Base-by-base conservation (phyloP, 176 grass and related monocot species). In the Oryza brachyantha region DNA sequence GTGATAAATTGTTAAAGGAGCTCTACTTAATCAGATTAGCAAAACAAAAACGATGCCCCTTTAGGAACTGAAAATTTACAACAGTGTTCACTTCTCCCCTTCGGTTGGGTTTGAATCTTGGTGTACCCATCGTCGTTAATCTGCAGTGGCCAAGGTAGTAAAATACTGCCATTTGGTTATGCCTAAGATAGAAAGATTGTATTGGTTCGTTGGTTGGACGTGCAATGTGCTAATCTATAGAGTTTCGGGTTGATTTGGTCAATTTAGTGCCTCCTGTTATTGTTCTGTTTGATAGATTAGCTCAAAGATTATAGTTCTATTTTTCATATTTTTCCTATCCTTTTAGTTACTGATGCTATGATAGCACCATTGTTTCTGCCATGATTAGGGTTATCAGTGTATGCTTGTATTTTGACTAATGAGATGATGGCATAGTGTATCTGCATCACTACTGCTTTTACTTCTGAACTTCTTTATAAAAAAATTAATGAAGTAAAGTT, bases 361-460 rank as follows among this genome's bases (percentile, higher is more conserved):
- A 48, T 10, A 0, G 48, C 39, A 74, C 61, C 8, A 40, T 28
- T 68, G 34, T 43, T 35, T 1, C 7, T 60, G 13, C n/a, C 8
- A 66, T 29, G 24, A 38, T 73, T 78, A 59, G 74, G 22, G 73
- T 66, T 19, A 64, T 57, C 32, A 55, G 69, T 69, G 16, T 28
- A 61, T 66, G 60, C 22, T 17, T 64, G 11, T 71, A 27, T 46
- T 63, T 55, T 0, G 6, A 55, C 50, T 22, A n/a, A n/a, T n/a
- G n/a, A n/a, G n/a, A n/a, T n/a, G n/a, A n/a, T n/a, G n/a, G n/a
- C n/a, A n/a, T n/a, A n/a, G n/a, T n/a, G n/a, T n/a, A n/a, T n/a
- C n/a, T n/a, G n/a, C n/a, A n/a, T n/a, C n/a, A n/a, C n/a, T n/a
- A n/a, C n/a, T n/a, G n/a, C n/a, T n/a, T n/a, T n/a, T n/a, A n/a